phyloP scores from a whole-genome alignment of 108 stramenopile genomes.

The Nitzschia sp. region DNA sequence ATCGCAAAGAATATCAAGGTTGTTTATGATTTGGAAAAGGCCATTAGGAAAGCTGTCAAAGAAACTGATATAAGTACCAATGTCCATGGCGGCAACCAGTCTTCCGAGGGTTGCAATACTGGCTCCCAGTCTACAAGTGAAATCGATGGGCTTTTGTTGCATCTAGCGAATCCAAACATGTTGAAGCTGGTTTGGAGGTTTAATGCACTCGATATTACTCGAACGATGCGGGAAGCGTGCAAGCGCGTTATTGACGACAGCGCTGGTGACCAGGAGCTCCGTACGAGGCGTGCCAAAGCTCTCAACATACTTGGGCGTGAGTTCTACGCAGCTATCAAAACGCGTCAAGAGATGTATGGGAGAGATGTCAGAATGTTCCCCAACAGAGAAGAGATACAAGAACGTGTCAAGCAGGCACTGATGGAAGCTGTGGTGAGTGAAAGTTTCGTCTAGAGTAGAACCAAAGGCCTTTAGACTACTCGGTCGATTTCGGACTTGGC shows the following conservation, averaged over 20 bases:
- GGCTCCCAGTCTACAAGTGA: background rate
- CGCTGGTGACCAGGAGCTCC: background rate
- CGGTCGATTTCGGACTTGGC: background rate
- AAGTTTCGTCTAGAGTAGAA: background rate
- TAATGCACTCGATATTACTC: conserved; percentile 15
- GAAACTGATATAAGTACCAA: background rate
- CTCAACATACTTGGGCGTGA: conserved; percentile 18
- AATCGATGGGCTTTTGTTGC: conserved; percentile 11
- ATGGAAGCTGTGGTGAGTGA: conserved; percentile 18
- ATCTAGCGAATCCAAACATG: conserved; percentile 10
- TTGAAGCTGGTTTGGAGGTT: conserved; percentile 17
- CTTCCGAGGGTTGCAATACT: background rate
- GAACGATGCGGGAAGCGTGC: conserved; percentile 21
- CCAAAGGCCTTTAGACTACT: background rate
- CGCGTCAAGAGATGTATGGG: background rate
- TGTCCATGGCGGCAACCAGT: background rate
- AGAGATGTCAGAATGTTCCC: background rate
- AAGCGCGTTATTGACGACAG: conserved; percentile 21
- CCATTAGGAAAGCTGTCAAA: conserved; percentile 4
- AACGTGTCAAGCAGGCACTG: conserved; percentile 9
- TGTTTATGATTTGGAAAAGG: conserved; percentile 3
- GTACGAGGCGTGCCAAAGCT: conserved; percentile 18
- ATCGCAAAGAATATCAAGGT: background rate
- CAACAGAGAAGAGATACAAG: conserved; percentile 2
- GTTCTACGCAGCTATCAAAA: conserved; percentile 13